Base-by-base conservation (phyloP, 164 flowering plant species). In the Aristolochia californica region DNA sequence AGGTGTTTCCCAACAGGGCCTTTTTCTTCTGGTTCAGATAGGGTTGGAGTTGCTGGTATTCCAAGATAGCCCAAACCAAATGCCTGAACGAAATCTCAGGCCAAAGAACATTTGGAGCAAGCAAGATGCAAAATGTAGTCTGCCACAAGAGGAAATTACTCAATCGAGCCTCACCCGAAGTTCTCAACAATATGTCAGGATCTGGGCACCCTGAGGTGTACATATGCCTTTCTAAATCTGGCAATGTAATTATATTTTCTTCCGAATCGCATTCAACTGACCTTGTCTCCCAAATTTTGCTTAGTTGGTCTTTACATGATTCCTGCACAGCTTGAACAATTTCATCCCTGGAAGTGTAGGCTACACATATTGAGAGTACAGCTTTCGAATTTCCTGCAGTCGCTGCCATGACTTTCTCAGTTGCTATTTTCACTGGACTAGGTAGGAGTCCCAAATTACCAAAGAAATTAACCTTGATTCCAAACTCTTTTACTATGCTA, bases 131-230 rank as follows among this genome's bases (percentile, higher is more conserved):
- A 53, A 43, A 40, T 1, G 74, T 48, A 50, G 78, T 74, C 68
- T 90, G 95, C 97, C 97, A 90, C 2, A 87, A 72, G 30, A 90
- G 82, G 59, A 84, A 90, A 74, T 90, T 90, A 75, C 97, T 90
- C 65, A 90, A 60, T n/a, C 91, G 78, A 26, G 78, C 69, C 67
- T 82, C 95, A 16, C 97, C 91, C 0, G 95, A 83, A 50, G 78
- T 83, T 22, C 93, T 73, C 15, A 90, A 45, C 60, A 90, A 27
- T 45, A 90, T 77, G 55, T 89, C 88, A 0, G 89, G 91, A 45
- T 82, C 84, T 20, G 97, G 95, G 22, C 70, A 77, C 12, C 75
- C 74, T 1, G 69, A 60, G 79, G 77, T 79, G 63, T 81, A 80
- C 84, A 84, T 74, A 56, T 82, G 74, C 66, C 58, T 82, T 79